Percentiles rank a stretch among this genome's conserved stretches.
Conservation (phyloP, 805 yeast species). For the Starmerella kuoi region DNA sequence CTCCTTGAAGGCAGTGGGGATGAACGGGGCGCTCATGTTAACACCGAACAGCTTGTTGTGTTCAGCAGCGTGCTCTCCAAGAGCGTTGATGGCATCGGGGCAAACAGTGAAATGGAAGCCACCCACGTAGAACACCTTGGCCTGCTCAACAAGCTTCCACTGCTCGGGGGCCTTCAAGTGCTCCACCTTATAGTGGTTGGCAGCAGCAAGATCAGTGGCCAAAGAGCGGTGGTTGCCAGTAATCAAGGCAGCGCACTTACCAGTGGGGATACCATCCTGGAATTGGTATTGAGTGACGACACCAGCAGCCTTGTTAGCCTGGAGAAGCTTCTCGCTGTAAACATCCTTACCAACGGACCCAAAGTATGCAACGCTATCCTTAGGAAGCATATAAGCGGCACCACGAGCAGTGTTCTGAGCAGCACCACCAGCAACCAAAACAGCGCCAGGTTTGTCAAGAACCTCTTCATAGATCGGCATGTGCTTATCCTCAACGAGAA, state of each 20-base stretch:
- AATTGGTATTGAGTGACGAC: constrained; percentile 76
- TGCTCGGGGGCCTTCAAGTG: constrained; percentile 82
- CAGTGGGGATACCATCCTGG: constrained; percentile 68
- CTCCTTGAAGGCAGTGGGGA: constrained; percentile 89
- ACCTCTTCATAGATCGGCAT: constrained; percentile 77
- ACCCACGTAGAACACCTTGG: constrained; percentile 79
- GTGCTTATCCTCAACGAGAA: constrained; percentile 72
- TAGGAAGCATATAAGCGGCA: constrained; percentile 83
- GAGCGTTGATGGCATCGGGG: constrained; percentile 78
- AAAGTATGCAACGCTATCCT: constrained; percentile 73
- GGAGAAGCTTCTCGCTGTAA: constrained; percentile 64
- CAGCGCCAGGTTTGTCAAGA: constrained; percentile 45
- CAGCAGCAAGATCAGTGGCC: constrained; percentile 95
- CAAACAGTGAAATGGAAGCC: constrained; percentile 99
- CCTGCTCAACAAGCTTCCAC: constrained; percentile 76
- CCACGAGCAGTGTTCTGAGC: constrained; percentile 99
- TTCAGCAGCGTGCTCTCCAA: constrained; percentile 87
- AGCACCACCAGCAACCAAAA: constrained; percentile 94
- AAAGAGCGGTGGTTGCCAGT: constrained; percentile 80
- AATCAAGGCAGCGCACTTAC: constrained; percentile 95
- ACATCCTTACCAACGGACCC: constrained; percentile 94
- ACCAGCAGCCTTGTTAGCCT: constrained; percentile 82
- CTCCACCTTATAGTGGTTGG: constrained; percentile 84
- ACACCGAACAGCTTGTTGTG: constrained; percentile 64
- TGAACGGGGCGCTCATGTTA: constrained; percentile 94